phyloP scores from a whole-genome alignment of 768 basidiomycete species.

The Agaricus blazei region DNA sequence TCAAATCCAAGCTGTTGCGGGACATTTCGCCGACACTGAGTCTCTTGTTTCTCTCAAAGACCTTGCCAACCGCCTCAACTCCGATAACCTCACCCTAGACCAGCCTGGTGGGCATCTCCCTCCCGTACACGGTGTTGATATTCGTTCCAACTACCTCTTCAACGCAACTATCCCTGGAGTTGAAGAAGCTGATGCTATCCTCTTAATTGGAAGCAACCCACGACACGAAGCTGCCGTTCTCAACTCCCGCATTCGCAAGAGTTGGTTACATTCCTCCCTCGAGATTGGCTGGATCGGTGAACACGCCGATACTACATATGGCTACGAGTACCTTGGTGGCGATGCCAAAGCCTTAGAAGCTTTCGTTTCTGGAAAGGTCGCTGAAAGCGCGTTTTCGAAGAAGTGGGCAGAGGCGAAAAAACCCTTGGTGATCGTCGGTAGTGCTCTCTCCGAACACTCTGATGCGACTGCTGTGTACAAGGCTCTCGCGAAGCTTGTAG shows the following conservation, averaged over 20 bases:
- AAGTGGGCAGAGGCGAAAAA: conserved; percentile 88
- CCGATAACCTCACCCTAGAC: conserved; percentile 88
- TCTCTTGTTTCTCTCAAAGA: conserved; percentile 92
- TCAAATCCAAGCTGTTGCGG: conserved; percentile 94
- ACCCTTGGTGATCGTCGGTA: conserved; percentile 92
- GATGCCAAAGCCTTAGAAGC: conserved; percentile 70
- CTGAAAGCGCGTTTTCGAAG: conserved; percentile 58
- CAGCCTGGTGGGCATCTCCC: conserved; percentile 58
- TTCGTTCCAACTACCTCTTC: conserved; percentile 96
- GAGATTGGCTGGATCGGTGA: conserved; percentile 91
- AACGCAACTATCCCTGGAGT: conserved; percentile 88
- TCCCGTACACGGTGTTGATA: conserved; percentile 79
- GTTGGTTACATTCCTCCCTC: conserved; percentile 82
- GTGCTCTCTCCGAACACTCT: conserved; percentile 76
- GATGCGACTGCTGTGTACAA: conserved; percentile 79
- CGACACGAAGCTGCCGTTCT: conserved; percentile 95
- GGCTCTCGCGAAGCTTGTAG: conserved; percentile 73
- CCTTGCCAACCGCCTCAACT: conserved; percentile 86
- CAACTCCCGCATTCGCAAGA: conserved; percentile 95
- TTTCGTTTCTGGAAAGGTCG: conserved; percentile 66
- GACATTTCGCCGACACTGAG: conserved; percentile 91
- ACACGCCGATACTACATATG: conserved; percentile 86
- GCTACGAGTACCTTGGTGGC: conserved; percentile 85
- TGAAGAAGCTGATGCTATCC: conserved; percentile 87
- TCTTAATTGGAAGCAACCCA: conserved; percentile 94